These are phyloP conservation scores for Copromyces sp. DNA, from an alignment of 495 filamentous ascomycete genomes.

Conservation along the genomic window DNA sequence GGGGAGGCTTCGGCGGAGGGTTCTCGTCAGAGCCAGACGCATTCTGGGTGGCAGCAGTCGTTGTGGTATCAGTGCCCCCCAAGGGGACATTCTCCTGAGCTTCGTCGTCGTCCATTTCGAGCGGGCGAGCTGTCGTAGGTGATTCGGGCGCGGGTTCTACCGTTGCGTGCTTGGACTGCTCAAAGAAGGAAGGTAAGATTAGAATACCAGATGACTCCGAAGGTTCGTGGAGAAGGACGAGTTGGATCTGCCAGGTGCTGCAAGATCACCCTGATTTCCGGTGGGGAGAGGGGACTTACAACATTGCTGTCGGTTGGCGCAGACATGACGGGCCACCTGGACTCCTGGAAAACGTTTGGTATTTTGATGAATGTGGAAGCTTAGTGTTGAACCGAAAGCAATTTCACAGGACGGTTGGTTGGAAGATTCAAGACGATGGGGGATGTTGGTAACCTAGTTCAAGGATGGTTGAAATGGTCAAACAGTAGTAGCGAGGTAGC, in stretches of 20 bases:
- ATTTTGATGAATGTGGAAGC: neutral
- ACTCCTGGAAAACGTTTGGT: neutral
- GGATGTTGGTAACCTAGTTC: neutral
- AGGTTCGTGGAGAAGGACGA: neutral
- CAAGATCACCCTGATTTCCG: neutral
- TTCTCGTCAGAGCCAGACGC: constrained; percentile 35
- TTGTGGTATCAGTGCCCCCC: constrained; percentile 25
- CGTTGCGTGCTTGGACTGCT: constrained; percentile 27
- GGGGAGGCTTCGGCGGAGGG: constrained; percentile 77
- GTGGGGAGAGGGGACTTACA: constrained; percentile 21
- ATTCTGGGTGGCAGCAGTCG: constrained; percentile 29
- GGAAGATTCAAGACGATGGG: neutral
- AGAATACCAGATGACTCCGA: constrained; percentile 7
- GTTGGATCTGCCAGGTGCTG: neutral
- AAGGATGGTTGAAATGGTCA: neutral
- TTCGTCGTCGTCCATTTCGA: constrained; percentile 83
- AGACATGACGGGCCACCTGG: constrained; percentile 24
- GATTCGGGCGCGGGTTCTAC: constrained; percentile 50
- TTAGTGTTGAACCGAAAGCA: neutral
- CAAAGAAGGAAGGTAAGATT: neutral
- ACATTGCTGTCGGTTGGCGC: constrained; percentile 24
- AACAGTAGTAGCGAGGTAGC: neutral
- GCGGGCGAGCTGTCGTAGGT: constrained; percentile 68
- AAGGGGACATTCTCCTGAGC: constrained; percentile 50
- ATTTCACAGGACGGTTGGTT: neutral